Conservation (phyloP, 2,329 filamentous ascomycete species). For the Helotiales sp. region DNA sequence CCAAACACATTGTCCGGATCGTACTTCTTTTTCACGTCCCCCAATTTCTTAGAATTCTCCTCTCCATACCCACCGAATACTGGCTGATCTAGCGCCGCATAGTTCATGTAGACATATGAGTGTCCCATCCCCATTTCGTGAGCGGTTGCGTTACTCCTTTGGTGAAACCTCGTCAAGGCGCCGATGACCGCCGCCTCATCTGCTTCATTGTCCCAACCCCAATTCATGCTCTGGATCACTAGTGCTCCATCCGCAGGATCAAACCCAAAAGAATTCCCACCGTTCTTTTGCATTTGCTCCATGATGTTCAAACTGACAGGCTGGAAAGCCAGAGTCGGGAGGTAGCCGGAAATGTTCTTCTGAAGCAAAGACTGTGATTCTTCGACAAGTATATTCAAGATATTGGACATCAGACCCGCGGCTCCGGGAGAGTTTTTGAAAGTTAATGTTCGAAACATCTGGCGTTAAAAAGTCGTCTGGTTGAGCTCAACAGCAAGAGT, state of each 20-base stretch:
- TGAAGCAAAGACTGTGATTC: slow-evolving; percentile 11
- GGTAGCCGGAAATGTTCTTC: slow-evolving; percentile 11
- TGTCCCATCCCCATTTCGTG: slow-evolving; percentile 13
- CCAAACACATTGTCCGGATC: slow-evolving; percentile 32
- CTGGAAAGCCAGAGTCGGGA: slow-evolving; percentile 24
- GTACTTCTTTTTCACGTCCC: slow-evolving; percentile 24
- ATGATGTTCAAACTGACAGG: slow-evolving; percentile 24
- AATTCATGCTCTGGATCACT: slow-evolving; percentile 19
- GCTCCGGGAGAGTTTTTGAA: slow-evolving; percentile 19
- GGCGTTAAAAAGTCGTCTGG: slow-evolving; percentile 15
- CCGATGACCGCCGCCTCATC: slow-evolving; percentile 13
- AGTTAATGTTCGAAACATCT: slow-evolving; percentile 17
- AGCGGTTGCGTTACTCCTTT: slow-evolving; percentile 7
- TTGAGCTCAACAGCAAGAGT: slow-evolving; percentile 18
- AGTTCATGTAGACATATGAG: slow-evolving; percentile 39
- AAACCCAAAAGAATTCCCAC: slow-evolving; percentile 29
- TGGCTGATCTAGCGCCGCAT: slow-evolving; percentile 37
- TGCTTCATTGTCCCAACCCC: slow-evolving; percentile 12
- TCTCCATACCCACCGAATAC: slow-evolving; percentile 38
- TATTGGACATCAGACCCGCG: slow-evolving; percentile 14
- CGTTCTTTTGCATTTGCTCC: slow-evolving; percentile 20
- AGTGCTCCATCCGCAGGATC: slow-evolving; percentile 16
- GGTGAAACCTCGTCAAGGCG: slow-evolving; percentile 9
- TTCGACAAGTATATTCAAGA: slow-evolving; percentile 21
- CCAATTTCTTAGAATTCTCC: slow-evolving; percentile 32